A percentile compares a stretch with the other conserved stretches of the same genome.
Conservation (phyloP, 768 basidiomycete species). For the Trametes gibbosa region DNA sequence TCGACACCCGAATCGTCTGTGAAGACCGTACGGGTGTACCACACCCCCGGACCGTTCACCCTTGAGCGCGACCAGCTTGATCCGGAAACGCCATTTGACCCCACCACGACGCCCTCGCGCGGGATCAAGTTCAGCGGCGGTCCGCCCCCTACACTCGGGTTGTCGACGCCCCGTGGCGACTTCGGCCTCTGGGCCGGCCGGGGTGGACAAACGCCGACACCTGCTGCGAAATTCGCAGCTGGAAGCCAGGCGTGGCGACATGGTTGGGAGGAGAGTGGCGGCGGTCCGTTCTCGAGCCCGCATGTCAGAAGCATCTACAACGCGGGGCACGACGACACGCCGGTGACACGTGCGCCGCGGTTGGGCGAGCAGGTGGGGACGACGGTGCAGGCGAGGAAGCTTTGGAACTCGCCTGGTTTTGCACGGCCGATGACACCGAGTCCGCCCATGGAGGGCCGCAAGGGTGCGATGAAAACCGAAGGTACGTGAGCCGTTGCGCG, state of each 20-base stretch:
- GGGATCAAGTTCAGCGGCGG: conserved; percentile 57
- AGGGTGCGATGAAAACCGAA: conserved; percentile 8
- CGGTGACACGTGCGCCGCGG: conserved; percentile 41
- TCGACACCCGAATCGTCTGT: conserved; percentile 48
- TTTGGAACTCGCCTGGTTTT: conserved; percentile 18
- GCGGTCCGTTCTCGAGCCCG: conserved; percentile 14
- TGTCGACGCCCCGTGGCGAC: conserved; percentile 30
- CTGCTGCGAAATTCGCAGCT: conserved; percentile 15
- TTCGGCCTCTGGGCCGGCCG: conserved; percentile 12
- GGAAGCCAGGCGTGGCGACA: conserved; percentile 5
- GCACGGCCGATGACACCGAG: conserved; percentile 9
- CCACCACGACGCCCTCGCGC: conserved; percentile 77
- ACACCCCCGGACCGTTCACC: conserved; percentile 22
- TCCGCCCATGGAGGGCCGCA: not conserved
- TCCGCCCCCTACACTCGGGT: conserved; percentile 15
- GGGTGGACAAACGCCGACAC: conserved; percentile 9
- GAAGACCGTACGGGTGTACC: conserved; percentile 28
- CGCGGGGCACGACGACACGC: conserved; percentile 48
- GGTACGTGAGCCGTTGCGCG: not conserved
- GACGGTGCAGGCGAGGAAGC: conserved; percentile 5
- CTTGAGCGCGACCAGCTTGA: conserved; percentile 22
- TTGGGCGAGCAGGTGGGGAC: conserved; percentile 16
- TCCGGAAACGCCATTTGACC: conserved; percentile 64
- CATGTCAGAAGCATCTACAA: conserved; percentile 20
- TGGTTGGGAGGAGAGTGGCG: conserved; percentile 18